These are phyloP conservation scores for Nosema muscidifuracis DNA, from an alignment of 371 early-diverging fungal species.

Conservation along the genomic window DNA sequence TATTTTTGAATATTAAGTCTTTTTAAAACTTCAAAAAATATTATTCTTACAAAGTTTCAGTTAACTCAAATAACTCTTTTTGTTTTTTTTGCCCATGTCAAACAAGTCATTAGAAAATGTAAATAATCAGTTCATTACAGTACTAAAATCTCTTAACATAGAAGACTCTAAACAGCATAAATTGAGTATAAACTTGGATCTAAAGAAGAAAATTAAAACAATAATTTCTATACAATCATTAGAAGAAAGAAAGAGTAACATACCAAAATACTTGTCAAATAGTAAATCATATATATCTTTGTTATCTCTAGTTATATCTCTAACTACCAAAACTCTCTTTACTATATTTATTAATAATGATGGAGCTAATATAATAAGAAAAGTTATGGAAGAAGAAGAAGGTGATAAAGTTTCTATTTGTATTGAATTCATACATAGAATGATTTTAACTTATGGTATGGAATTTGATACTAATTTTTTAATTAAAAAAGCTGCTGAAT, in stretches of 20 bases:
- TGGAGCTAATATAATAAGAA: background rate
- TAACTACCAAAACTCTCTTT: background rate
- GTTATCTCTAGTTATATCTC: conserved; percentile 11
- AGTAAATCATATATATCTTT: conserved; percentile 18
- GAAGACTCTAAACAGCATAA: conserved; percentile 28
- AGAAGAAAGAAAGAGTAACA: conserved; percentile 40
- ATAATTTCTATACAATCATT: conserved; percentile 24
- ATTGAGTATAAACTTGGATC: conserved; percentile 18
- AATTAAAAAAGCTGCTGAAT: background rate
- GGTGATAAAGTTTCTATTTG: background rate
- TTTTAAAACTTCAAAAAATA: too few relatives aligned
- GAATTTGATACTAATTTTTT: background rate
- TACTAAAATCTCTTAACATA: conserved; percentile 26
- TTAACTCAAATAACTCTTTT: too few relatives aligned
- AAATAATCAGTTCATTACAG: conserved; percentile 27
- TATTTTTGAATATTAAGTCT: too few relatives aligned
- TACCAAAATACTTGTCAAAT: conserved; percentile 16
- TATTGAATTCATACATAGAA: background rate
- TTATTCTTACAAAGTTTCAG: too few relatives aligned
- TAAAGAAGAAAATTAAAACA: conserved; percentile 38
- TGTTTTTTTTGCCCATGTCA: background rate
- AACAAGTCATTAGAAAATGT: conserved; percentile 31
- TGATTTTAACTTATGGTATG: background rate
- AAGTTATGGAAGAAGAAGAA: background rate
- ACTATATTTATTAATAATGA: background rate